Base-by-base conservation (phyloP, 169 alveolate species). In the Eimeria falciformis region DNA sequence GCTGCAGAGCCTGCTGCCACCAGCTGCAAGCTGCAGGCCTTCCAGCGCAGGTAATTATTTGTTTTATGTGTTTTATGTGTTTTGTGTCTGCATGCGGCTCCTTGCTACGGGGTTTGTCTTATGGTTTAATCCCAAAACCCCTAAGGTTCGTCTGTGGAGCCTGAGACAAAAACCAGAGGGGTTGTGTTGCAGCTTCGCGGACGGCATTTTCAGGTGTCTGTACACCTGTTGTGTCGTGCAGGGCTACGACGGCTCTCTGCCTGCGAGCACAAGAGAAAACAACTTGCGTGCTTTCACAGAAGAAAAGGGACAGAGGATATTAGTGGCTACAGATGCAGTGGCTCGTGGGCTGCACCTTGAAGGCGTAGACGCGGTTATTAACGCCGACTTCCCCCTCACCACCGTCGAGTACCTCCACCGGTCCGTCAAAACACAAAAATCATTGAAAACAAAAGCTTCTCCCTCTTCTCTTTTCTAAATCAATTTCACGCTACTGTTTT, bases 1-100 rank as follows among this genome's bases (percentile, higher is more conserved):
- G 90, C 45, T 90, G 93, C 69, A 82, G 93, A 21, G 93, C 93
- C 53, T 90, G 93, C 90, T 81, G 75, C n/a, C 77, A 53, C 90
- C 90, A 81, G 7, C 90, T 81, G 75, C 29, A 81, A 37, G 73
- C 75, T 0, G 90, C 90, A 18, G 90, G 68, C 58, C 75, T 81
- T 56, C 90, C 90, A 33, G 90, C 90, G 33, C 77, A 81, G 90
- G 90, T 81, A 81, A 12, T 45, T 33, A 2, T 33, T 33, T 33
- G 0, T 0, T 33, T 33, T 33, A 2, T 33, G 40, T 33, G 0
- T 33, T 0, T 33, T 33, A 1, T 33, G 40, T 33, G 40, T 33
- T 33, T 33, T 33, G 40, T 33, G 40, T 33, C 40, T 33, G 40
- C 40, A 33, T 33, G 40, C 40, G 40, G 2, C 40, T 33, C 40